These are phyloP conservation scores for Rhizopogon rudus DNA, from an alignment of 768 basidiomycete species.

Conservation along the genomic window DNA sequence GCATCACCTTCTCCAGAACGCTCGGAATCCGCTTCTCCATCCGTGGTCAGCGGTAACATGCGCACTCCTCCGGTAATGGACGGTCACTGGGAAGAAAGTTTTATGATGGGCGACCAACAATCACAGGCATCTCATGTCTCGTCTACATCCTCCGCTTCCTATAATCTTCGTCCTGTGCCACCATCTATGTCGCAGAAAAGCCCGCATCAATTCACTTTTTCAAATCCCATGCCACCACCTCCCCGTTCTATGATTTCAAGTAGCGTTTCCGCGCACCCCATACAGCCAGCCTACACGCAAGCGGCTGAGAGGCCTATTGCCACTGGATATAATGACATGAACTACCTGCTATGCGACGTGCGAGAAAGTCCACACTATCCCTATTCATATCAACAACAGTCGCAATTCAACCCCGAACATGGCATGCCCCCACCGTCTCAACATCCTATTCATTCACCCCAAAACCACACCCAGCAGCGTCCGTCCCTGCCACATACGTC, in stretches of 20 bases:
- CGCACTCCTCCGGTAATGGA: constrained; percentile 46
- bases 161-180: constrained; percentile 40
- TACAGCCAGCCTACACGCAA: constrained; percentile 40
- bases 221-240: constrained; percentile 33
- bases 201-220: constrained; percentile 38
- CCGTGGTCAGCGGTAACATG: constrained; percentile 24
- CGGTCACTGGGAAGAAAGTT: constrained; percentile 51
- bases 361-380: constrained; percentile 47
- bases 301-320: constrained; percentile 46
- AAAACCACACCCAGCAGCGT: constrained; percentile 29
- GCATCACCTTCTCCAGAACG: constrained; percentile 41
- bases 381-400: constrained; percentile 46
- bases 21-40: constrained; percentile 31
- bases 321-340: constrained; percentile 41
- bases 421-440: constrained; percentile 39
- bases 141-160: constrained; percentile 37
- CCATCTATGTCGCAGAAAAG: constrained; percentile 42
- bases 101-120: constrained; percentile 47
- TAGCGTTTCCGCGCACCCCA: constrained; percentile 33
- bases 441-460: constrained; percentile 31
- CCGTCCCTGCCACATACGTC: constrained; percentile 37
- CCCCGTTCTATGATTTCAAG: constrained; percentile 40
- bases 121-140: constrained; percentile 28
- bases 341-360: constrained; percentile 40
- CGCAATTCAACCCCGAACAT: constrained; percentile 39